phyloP scores from a whole-genome alignment of 495 filamentous ascomycete species.

The Aspergillus carlsbadensis region DNA sequence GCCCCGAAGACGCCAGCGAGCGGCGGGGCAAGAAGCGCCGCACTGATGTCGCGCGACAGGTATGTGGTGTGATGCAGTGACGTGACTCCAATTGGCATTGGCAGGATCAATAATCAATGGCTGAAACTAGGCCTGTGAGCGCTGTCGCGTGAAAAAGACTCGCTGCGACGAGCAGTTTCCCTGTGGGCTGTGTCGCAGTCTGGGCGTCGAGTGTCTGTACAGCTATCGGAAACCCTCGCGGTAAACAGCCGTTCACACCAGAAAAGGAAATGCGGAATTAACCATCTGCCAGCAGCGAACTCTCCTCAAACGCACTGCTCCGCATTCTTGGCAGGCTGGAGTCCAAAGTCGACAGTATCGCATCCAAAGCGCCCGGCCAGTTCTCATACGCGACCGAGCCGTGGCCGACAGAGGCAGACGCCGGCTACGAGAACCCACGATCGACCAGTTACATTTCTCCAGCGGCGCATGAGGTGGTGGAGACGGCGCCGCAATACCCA shows the following conservation, averaged over 20 bases:
- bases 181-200: not conserved
- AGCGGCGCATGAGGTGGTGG: not conserved
- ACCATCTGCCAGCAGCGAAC: not conserved
- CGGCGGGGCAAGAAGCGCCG: not conserved
- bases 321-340: not conserved
- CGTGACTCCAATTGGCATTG: not conserved
- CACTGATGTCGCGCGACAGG: not conserved
- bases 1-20: not conserved
- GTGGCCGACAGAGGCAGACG: not conserved
- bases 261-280: too few species aligned
- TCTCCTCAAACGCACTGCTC: not conserved
- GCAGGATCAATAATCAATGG: not conserved
- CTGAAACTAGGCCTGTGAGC: not conserved
- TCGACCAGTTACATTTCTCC: not conserved
- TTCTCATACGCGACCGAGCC: not conserved
- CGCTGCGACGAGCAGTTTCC: not conserved
- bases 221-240: not conserved
- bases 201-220: not conserved
- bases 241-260: not conserved
- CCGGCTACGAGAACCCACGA: not conserved
- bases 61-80: too few species aligned
- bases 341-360: not conserved
- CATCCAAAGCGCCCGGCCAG: not conserved
- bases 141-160: not conserved
- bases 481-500: not conserved